Base-by-base conservation (phyloP, 1,284 basidiomycete genomes). In the Puccinia triticina region DNA sequence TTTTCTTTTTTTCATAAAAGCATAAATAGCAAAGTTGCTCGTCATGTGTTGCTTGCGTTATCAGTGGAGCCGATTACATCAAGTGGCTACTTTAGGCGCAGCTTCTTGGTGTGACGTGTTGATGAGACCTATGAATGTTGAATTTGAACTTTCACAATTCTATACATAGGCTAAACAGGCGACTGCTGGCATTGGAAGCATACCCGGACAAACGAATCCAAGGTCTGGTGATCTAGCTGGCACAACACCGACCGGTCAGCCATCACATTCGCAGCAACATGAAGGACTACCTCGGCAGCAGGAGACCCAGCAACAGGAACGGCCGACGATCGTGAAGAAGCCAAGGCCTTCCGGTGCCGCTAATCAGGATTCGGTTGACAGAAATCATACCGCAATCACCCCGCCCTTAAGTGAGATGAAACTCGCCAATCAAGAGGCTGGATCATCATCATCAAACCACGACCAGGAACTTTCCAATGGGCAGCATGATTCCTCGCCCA, bases 371-470 rank as follows among this genome's bases (percentile, higher is more conserved):
- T 16, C 59, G 37, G 43, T 37, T 34, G 69, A 64, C 23, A 72
- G 12, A 34, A 72, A 40, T 34, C 69, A 48, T 40, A 64, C 79
- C 14, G 73, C 57, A 48, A 73, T 82, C 3, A 82, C 79, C 16
- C 79, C 79, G 34, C 79, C 79, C 34, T 50, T 82, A 14, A 75
- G 46, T 40, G 79, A 75, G 64, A 82, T 82, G 79, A 82, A 82
- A 50, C 69, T 82, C 26, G 76, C 61, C 43, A 57, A 29, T 34
- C 59, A 77, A 37, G 76, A 77, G 26, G 46, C 61, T n/a, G 76
- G 64, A 32, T 50, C 59, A 50, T 32, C 76, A 14, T 66, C 59
- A 34, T 23, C 43, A 43, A 77, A 32, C 14, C 76, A 77, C 26
- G 76, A 67, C 26, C 76, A 32, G 32, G 74, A 77, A 77, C 59